These are phyloP conservation scores for Geotrichum candidum DNA, from an alignment of 1,139 yeast genomes.

Conservation along the genomic window DNA sequence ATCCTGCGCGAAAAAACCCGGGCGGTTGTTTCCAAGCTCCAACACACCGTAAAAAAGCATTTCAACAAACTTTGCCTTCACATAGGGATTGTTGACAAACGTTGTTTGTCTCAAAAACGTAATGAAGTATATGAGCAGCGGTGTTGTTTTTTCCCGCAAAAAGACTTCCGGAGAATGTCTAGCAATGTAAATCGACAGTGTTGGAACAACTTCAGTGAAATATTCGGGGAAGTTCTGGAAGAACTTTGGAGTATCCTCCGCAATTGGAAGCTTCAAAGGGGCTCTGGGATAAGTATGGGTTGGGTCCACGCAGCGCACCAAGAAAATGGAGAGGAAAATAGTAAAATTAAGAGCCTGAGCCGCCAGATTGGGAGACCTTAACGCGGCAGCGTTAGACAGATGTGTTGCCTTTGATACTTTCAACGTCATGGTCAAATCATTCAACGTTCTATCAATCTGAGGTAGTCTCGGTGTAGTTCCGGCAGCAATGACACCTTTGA, in stretches of 20 bases:
- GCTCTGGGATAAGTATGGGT: slow-evolving; percentile 54
- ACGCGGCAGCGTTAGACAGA: slow-evolving; percentile 52
- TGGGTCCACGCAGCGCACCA: slow-evolving; percentile 70
- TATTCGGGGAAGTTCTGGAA: slow-evolving; percentile 85
- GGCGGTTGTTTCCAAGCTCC: slow-evolving; percentile 39
- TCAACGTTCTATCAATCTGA: slow-evolving; percentile 28
- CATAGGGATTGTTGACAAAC: slow-evolving; percentile 83
- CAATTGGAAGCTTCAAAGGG: slow-evolving; percentile 54
- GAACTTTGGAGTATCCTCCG: slow-evolving; percentile 47
- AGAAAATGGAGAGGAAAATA: slow-evolving; percentile 66
- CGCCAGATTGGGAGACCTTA: slow-evolving; percentile 51
- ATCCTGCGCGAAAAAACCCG: slow-evolving; percentile 64
- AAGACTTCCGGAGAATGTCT: slow-evolving; percentile 40
- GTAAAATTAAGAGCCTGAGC: slow-evolving; percentile 68
- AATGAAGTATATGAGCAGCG: slow-evolving; percentile 64
- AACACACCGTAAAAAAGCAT: slow-evolving; percentile 70
- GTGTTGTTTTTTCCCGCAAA: slow-evolving; percentile 22
- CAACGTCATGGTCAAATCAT: slow-evolving; percentile 42
- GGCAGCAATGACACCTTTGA: slow-evolving; percentile 32
- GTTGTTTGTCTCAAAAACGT: slow-evolving; percentile 79
- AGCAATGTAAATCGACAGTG: slow-evolving; percentile 45
- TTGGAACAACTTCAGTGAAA: slow-evolving; percentile 74
- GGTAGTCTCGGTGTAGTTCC: slow-evolving; percentile 23
- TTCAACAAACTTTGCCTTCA: slow-evolving; percentile 80
- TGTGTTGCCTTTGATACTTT: slow-evolving; percentile 39